These are phyloP conservation scores for Parascedosporium putredinis DNA, from an alignment of 2,329 filamentous ascomycete genomes.

Conservation along the genomic window DNA sequence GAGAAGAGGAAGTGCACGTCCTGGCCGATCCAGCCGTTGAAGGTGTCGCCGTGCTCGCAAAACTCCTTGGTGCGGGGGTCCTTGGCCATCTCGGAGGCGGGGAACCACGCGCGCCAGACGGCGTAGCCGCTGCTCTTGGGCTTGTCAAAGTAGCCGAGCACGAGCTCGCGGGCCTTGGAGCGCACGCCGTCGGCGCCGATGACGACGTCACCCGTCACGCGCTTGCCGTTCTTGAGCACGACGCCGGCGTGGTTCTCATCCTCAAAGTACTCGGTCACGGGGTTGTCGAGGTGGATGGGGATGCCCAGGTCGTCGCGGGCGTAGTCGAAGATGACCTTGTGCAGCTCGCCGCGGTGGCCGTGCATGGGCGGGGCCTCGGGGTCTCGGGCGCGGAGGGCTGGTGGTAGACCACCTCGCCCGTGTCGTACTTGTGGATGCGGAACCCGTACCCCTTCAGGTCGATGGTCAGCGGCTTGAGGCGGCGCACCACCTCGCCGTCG, in stretches of 20 bases:
- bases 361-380: slow-evolving; percentile 44
- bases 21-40: slow-evolving; percentile 48
- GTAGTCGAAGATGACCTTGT: slow-evolving; percentile 47
- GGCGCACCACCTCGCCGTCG: slow-evolving; percentile 26
- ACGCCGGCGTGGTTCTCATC: slow-evolving; percentile 39
- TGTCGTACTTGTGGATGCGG: slow-evolving; percentile 51
- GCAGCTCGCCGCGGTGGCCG: slow-evolving; percentile 49
- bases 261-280: slow-evolving; percentile 44
- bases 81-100: slow-evolving; percentile 37
- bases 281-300: slow-evolving; percentile 42
- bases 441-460: slow-evolving; percentile 23
- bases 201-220: slow-evolving; percentile 35
- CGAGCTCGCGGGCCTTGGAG: slow-evolving; percentile 38
- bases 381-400: slow-evolving; percentile 34
- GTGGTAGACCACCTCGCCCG: slow-evolving; percentile 48
- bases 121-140: slow-evolving; percentile 41
- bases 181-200: slow-evolving; percentile 45
- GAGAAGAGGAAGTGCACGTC: slow-evolving; percentile 47
- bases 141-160: slow-evolving; percentile 40
- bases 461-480: not conserved
- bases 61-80: slow-evolving; percentile 43
- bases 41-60: slow-evolving; percentile 41
- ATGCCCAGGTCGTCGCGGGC: slow-evolving; percentile 43
- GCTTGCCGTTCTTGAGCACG: slow-evolving; percentile 31
- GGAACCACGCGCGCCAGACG: slow-evolving; percentile 42